phyloP scores from a whole-genome alignment of 1,284 basidiomycete genomes.

The Leccinum fuscescens region DNA sequence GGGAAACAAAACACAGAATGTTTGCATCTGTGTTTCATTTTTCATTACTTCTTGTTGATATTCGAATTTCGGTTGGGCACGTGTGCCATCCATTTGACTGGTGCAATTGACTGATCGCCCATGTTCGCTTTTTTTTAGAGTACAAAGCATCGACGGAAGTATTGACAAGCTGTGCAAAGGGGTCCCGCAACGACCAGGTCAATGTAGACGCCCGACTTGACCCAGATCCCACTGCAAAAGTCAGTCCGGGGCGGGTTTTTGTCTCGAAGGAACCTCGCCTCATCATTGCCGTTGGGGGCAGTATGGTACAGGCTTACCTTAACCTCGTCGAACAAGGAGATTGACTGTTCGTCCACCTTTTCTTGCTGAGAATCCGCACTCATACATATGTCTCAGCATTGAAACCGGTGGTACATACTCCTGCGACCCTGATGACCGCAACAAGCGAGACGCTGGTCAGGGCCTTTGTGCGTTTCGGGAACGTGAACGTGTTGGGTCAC shows the following conservation, averaged over 20 bases:
- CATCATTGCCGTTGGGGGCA: constrained; percentile 10
- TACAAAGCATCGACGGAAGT: constrained; percentile 56
- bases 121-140: not conserved
- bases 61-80: constrained; percentile 42
- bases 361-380: constrained; percentile 1
- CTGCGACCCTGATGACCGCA: not conserved
- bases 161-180: constrained; percentile 50
- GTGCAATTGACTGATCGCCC: not conserved
- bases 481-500: not conserved
- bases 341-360: constrained; percentile 42
- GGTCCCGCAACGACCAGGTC: constrained; percentile 29
- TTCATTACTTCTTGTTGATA: constrained; percentile 1
- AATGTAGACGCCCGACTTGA: constrained; percentile 46
- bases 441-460: not conserved
- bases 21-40: constrained; percentile 28
- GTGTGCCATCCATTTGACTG: constrained; percentile 38
- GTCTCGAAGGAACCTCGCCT: constrained; percentile 12
- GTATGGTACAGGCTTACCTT: constrained; percentile 44
- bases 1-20: constrained; percentile 76
- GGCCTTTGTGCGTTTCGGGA: not conserved
- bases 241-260: constrained; percentile 1
- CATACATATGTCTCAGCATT: not conserved
- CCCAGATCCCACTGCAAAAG: constrained; percentile 66
- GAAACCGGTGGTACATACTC: not conserved
- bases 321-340: constrained; percentile 60